phyloP scores from a whole-genome alignment of 345 rosid genomes.

The Microcos paniculata region DNA sequence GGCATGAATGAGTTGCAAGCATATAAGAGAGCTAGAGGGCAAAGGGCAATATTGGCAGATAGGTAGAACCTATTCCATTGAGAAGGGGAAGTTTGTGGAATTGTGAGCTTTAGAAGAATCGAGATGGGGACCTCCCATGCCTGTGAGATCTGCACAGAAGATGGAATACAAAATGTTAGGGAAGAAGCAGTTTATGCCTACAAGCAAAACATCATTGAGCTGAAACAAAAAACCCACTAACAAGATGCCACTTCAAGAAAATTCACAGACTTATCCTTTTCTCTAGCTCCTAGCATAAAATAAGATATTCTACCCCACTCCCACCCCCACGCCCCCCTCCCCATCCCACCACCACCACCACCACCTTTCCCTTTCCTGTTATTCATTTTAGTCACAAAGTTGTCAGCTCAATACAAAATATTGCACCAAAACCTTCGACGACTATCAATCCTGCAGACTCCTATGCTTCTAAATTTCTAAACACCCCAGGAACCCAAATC shows the following conservation, averaged over 20 bases:
- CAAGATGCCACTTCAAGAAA: neutral
- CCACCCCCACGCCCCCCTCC: no score
- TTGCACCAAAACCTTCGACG: neutral
- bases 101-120: conserved; percentile 67
- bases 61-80: conserved; percentile 75
- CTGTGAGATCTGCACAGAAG: conserved; percentile 57
- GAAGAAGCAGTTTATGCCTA: neutral
- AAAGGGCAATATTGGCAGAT: conserved; percentile 75
- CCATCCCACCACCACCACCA: no score
- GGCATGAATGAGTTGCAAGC: conserved; percentile 80
- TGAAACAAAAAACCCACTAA: neutral
- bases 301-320: neutral
- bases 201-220: neutral
- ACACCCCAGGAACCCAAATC: neutral
- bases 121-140: conserved; percentile 75
- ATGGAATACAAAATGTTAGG: conserved; percentile 13
- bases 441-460: neutral
- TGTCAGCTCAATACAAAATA: neutral
- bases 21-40: conserved; percentile 82
- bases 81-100: conserved; percentile 74
- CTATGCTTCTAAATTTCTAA: neutral
- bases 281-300: neutral
- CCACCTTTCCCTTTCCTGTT: no score
- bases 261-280: neutral
- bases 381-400: neutral